These are phyloP conservation scores for Fusarium sp. DNA, from an alignment of 2,329 filamentous ascomycete species.

Conservation along the genomic window DNA sequence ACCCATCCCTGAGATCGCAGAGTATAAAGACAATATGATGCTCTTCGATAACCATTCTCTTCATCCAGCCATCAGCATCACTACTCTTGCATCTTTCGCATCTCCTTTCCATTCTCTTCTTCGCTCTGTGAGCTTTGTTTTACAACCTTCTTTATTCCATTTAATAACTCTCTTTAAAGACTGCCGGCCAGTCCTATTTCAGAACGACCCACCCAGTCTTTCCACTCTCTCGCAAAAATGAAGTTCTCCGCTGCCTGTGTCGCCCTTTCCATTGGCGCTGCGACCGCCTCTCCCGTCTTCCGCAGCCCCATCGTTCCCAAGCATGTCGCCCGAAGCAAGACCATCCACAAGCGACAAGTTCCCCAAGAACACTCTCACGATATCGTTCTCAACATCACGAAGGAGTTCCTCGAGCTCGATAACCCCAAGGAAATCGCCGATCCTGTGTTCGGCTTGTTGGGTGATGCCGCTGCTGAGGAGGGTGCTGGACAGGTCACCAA, in stretches of 20 bases:
- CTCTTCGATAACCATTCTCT: not conserved
- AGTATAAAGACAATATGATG: constrained; percentile 1
- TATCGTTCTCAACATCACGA: constrained; percentile 7
- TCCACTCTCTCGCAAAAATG: constrained; percentile 3
- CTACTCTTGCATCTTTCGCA: not conserved
- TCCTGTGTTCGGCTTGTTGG: constrained; percentile 7
- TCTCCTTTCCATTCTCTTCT: constrained; percentile 6
- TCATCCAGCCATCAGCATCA: constrained; percentile 5
- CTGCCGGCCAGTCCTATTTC: constrained; percentile 6
- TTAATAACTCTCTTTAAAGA: constrained; percentile 7
- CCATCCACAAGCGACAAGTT: constrained; percentile 16
- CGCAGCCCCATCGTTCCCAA: not conserved
- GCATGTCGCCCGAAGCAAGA: not conserved
- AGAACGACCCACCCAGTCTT: not conserved
- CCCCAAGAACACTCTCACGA: constrained; percentile 21
- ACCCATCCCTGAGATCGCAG: not conserved
- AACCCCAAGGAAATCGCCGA: constrained; percentile 23
- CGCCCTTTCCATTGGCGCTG: constrained; percentile 5
- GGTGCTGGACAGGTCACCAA: constrained; percentile 56
- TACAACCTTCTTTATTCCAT: not conserved
- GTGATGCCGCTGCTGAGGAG: constrained; percentile 6
- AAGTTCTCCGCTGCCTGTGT: constrained; percentile 8
- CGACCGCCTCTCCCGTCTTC: constrained; percentile 13
- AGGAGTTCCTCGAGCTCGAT: constrained; percentile 7
- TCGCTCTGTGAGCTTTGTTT: constrained; percentile 7